Evolutionary conservation across 352 stramenopile species (phyloP).

Genomic region (Globisporangium perplexum): DNA sequence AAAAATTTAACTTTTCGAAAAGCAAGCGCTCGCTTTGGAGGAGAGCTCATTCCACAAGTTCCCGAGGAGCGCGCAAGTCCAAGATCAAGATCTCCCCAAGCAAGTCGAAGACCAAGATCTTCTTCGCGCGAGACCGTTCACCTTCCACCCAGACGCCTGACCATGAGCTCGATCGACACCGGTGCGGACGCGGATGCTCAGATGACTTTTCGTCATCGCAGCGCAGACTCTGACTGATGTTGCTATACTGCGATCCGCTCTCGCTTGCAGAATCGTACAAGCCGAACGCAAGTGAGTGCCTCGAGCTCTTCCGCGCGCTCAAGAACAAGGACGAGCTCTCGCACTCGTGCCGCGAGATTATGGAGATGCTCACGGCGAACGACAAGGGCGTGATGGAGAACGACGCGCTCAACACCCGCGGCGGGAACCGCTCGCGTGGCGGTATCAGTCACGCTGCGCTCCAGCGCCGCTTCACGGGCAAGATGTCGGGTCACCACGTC

Average conservation of each 20-base stretch:
- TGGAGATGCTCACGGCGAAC: conserved; percentile 57
- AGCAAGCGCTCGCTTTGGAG: too few species aligned
- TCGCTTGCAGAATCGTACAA: conserved; percentile 17
- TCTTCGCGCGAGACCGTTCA: too few species aligned
- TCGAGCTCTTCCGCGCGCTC: conserved; percentile 62
- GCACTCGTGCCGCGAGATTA: conserved; percentile 65
- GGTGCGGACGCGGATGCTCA: too few species aligned
- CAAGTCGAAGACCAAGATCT: too few species aligned
- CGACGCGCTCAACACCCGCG: conserved; percentile 55
- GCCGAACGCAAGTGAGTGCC: conserved; percentile 44
- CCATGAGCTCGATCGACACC: conserved; percentile 30
- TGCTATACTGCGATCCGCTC: too few species aligned
- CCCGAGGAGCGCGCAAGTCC: conserved; percentile 8
- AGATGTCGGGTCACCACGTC: conserved; percentile 71
- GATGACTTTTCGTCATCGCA: too few species aligned
- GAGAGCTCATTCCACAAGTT: conserved; percentile 17
- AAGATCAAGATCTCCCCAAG: background rate
- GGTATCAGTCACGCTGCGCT: conserved; percentile 71
- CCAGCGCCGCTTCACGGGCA: conserved; percentile 76
- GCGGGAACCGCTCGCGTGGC: conserved; percentile 47
- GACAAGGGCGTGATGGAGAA: conserved; percentile 69
- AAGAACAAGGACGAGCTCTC: conserved; percentile 84
- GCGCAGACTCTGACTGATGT: too few species aligned
- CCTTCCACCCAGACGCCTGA: background rate
- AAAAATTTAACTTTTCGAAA: too few species aligned